These are phyloP conservation scores for Acer negundo DNA, from an alignment of 345 rosid genomes.

Conservation along the genomic window DNA sequence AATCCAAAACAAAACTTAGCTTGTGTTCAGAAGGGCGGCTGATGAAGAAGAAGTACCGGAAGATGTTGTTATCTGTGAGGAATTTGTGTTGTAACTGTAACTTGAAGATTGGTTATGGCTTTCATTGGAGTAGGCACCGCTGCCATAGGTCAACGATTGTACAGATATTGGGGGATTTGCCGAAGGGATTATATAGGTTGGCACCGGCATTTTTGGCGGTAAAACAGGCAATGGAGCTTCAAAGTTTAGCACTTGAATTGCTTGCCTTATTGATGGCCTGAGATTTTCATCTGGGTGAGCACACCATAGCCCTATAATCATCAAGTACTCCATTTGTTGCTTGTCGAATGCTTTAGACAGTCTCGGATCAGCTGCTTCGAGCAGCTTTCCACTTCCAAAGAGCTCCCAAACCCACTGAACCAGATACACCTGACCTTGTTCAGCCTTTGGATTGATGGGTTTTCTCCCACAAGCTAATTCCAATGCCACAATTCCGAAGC, in stretches of 20 bases:
- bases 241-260: conserved; percentile 14
- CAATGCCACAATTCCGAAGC: conserved; percentile 20
- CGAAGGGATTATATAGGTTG: neutral
- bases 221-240: conserved; percentile 17
- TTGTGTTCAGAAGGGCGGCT: neutral
- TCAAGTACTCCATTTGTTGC: conserved; percentile 7
- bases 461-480: conserved; percentile 29
- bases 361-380: conserved; percentile 13
- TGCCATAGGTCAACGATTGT: neutral
- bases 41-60: conserved; percentile 13
- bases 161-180: neutral
- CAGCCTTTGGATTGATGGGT: neutral
- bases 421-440: neutral
- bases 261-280: conserved; percentile 24
- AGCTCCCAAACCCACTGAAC: conserved; percentile 18
- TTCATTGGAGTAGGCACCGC: neutral
- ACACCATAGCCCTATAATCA: conserved; percentile 22
- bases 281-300: conserved; percentile 16
- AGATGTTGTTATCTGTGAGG: conserved; percentile 1
- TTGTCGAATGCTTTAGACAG: neutral
- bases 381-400: conserved; percentile 3
- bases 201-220: conserved; percentile 12
- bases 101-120: conserved; percentile 7
- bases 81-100: neutral
- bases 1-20: neutral